A percentile compares a stretch with the other conserved stretches of the same genome.
Conservation (phyloP, 345 rosid genomes). For the Laguncularia racemosa region DNA sequence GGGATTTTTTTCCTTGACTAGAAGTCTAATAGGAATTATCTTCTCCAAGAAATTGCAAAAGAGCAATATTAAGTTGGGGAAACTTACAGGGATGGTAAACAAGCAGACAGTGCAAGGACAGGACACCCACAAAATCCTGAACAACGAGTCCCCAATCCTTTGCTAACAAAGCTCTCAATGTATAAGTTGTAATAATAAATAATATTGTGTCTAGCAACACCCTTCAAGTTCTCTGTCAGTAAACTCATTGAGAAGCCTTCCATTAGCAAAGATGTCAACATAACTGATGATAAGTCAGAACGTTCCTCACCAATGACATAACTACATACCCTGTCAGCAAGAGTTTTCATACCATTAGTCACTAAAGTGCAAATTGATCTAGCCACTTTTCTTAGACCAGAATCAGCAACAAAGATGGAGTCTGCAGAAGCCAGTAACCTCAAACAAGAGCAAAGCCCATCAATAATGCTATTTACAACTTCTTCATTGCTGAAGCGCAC, state of each 20-base stretch:
- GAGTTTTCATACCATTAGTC: conserved; percentile 35
- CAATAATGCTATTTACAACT: conserved; percentile 31
- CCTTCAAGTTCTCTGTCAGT: conserved; percentile 42
- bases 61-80: conserved; percentile 4
- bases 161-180: conserved; percentile 36
- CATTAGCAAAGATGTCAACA: conserved; percentile 50
- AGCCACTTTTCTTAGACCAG: conserved; percentile 65
- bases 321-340: conserved; percentile 47
- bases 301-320: conserved; percentile 27
- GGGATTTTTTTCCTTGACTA: too few relatives aligned
- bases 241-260: conserved; percentile 73
- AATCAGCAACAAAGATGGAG: conserved; percentile 37
- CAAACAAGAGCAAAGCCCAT: conserved; percentile 48
- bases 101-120: conserved; percentile 61
- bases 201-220: conserved; percentile 43
- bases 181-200: conserved; percentile 46
- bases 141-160: conserved; percentile 17
- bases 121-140: conserved; percentile 43
- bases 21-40: background rate
- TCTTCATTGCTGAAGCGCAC: conserved; percentile 50
- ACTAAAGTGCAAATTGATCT: conserved; percentile 57
- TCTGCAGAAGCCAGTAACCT: conserved; percentile 45
- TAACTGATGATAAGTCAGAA: conserved; percentile 36
- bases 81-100: conserved; percentile 65
- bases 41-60: background rate